Evolutionary conservation across 2,329 filamentous ascomycete species (phyloP), one percentile per base, ranked within the genome.

Genomic region (Gaeumannomyces tritici): DNA sequence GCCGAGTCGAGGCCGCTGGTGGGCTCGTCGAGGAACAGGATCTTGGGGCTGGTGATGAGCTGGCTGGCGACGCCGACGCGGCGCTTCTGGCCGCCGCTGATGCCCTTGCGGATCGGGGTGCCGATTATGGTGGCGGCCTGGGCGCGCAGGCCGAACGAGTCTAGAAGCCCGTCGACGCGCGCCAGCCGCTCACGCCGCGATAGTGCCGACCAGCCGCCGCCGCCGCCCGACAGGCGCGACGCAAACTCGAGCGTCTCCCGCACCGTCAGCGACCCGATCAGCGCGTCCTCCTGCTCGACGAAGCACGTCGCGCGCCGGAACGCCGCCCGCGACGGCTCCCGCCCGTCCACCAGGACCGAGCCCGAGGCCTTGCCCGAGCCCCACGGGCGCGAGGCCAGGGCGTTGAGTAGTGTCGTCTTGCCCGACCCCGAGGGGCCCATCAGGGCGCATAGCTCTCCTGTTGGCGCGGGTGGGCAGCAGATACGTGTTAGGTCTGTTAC

Each of bases 221-320:
- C 79, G 1, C 81, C 71, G 73, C 67, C 88, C 68, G 64, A 86
- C 75, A 96, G 81, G 31, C 88, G 83, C 0, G 90, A 89, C 0
- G 90, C 88, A 72, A 96, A 96, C 65, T 86, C 77, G 64, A 96
- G 75, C 0, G 91, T 96, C 76, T 96, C 91, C 31, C 83, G 80
- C 11, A 93, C 89, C 0, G 91, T 96, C 66, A 96, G 77, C 0
- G 88, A 88, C 5, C 91, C 91, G 60, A 93, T 89, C 15, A 96
- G 79, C 1, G 90, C 88, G 77, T 96, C 91, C 66, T 96, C 90
- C 73, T 96, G 91, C 76, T 96, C 91, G 27, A 96, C 91, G 70
- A 92, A 96, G 58, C 85, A 85, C 62, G 84, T 88, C 60, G 93
- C 79, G 59, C 83, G 79, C 24, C 85, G 83, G 67, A 93, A 88